Base-by-base conservation (phyloP, 306 rosid species). In the Glycine latifolia region DNA sequence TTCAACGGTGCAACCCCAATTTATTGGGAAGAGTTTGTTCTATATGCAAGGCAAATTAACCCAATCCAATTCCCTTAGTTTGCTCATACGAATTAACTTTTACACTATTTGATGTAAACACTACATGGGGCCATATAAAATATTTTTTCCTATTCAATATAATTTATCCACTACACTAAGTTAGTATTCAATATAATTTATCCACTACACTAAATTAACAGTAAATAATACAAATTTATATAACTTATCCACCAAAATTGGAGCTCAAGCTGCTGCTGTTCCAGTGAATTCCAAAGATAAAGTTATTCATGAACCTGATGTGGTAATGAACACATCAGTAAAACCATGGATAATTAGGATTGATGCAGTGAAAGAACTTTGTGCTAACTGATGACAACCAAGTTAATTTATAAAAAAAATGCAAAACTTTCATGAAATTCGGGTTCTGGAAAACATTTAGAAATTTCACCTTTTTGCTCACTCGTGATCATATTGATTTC, bases 401-500 rank as follows among this genome's bases (percentile, higher is more conserved):
- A 10, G 67, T 62, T 62, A 33, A 31, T 35, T 26, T 26, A 26
- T 33, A 33, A 17, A 20, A 33, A 76, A 39, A 61, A 16, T 4
- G 20, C 58, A 53, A 55, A 3, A 55, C 50, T 15, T 71, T 13
- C 7, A 61, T 71, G 48, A 80, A 17, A 58, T 77, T 54, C 56
- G 33, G 83, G 69, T 65, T 66, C 79, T 31, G 48, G 52, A 63
- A 63, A 55, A 71, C 54, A 63, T 33, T 41, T 56, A 46, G 75
- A 72, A 79, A 77, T 17, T 61, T 86, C 72, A 88, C 89, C 87
- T 77, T 46, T 68, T 52, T 12, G 43, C 65, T 43, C 63, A 49
- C 52, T 75, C 78, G 10, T 17, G 54, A 56, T 75, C 71, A 50
- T 15, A 73, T 15, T 56, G 72, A 67, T 83, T 46, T 69, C 74